A percentile compares a stretch with the other conserved stretches of the same genome.
Conservation (phyloP, 306 rosid species). For the Acmispon strigosus region DNA sequence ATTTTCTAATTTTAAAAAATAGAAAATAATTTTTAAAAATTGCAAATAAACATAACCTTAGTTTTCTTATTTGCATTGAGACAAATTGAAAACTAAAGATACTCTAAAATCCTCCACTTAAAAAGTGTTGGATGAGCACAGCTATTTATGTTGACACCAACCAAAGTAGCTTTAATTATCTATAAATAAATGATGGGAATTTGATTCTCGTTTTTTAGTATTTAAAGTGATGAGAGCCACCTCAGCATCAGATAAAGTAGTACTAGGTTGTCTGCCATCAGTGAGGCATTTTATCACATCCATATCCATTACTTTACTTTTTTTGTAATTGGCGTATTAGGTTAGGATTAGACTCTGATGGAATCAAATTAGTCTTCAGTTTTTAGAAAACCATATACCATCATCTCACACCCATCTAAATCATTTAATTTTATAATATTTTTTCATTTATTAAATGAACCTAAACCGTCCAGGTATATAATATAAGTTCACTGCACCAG, state of each 20-base stretch:
- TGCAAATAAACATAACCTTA: too few species aligned
- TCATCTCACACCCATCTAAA: neutral
- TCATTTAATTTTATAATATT: too few species aligned
- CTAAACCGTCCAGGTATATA: neutral
- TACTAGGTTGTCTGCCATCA: slow-evolving; percentile 84
- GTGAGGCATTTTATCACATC: slow-evolving; percentile 35
- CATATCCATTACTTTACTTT: neutral
- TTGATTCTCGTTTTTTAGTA: neutral
- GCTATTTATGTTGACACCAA: too few species aligned
- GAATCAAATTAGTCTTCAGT: too few species aligned
- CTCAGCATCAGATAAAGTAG: slow-evolving; percentile 29
- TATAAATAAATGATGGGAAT: neutral
- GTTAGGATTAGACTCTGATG: neutral
- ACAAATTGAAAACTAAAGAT: too few species aligned
- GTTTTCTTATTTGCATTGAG: too few species aligned
- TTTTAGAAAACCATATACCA: too few species aligned
- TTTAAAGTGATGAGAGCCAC: slow-evolving; percentile 23
- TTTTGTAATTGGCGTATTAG: neutral
- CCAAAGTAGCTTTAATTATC: neutral
- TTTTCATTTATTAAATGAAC: too few species aligned
- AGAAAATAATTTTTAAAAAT: too few species aligned
- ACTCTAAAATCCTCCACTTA: too few species aligned
- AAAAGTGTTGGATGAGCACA: too few species aligned
- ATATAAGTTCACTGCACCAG: slow-evolving; percentile 15
- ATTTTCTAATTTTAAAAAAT: too few species aligned